phyloP scores from a whole-genome alignment of 306 rosid species.

The Aeschynomene evenia region DNA sequence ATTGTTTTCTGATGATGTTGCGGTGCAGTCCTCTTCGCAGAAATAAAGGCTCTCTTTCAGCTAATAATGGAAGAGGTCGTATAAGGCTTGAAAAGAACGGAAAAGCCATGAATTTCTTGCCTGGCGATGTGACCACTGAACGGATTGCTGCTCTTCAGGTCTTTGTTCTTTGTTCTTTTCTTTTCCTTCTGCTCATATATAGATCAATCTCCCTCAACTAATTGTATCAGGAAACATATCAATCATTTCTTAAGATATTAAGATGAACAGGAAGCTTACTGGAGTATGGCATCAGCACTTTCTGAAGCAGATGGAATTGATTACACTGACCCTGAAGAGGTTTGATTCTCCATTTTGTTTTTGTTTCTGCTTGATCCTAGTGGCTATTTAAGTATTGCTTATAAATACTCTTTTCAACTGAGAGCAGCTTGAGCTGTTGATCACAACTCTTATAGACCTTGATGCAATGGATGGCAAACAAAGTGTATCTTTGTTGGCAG shows the following conservation, averaged over 20 bases:
- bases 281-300: conserved; percentile 91
- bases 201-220: not conserved
- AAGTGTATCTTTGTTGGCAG: conserved; percentile 76
- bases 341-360: conserved; percentile 34
- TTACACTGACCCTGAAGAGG: conserved; percentile 98
- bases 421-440: conserved; percentile 84
- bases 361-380: conserved; percentile 17
- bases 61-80: conserved; percentile 40
- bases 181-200: not conserved
- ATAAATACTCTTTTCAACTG: conserved; percentile 26
- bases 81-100: conserved; percentile 78
- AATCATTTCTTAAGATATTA: conserved; percentile 22
- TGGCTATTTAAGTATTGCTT: conserved; percentile 10
- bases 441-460: conserved; percentile 85
- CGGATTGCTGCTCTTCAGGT: conserved; percentile 85
- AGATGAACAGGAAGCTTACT: conserved; percentile 76
- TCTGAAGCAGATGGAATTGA: conserved; percentile 97
- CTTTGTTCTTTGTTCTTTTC: conserved; percentile 6
- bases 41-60: conserved; percentile 45
- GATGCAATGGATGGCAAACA: conserved; percentile 97
- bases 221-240: conserved; percentile 21
- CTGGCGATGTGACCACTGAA: conserved; percentile 70
- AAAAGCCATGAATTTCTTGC: conserved; percentile 60
- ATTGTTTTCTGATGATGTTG: conserved; percentile 38
- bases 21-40: conserved; percentile 57